Percentiles rank a stretch among this genome's conserved stretches.
These are phyloP conservation scores for Xylaria hypoxylon DNA, from an alignment of 2,329 filamentous ascomycete genomes.

Conservation along the genomic window DNA sequence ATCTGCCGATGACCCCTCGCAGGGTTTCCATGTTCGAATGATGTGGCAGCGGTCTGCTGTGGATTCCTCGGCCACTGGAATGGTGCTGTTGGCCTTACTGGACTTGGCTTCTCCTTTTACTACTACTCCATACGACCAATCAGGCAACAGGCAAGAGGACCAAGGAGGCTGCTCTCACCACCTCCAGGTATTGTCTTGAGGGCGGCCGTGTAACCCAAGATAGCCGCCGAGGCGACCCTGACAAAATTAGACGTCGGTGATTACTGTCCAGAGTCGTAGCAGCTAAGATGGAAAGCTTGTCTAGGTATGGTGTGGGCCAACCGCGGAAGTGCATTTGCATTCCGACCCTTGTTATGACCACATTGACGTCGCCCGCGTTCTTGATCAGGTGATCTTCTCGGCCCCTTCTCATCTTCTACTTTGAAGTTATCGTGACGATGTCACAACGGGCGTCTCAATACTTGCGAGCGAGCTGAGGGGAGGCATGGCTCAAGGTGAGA, in stretches of 20 bases:
- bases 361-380: conserved; percentile 43
- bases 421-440: conserved; percentile 10
- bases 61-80: conserved; percentile 29
- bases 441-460: not conserved
- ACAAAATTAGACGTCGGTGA: conserved; percentile 33
- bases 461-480: not conserved
- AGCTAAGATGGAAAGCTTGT: conserved; percentile 29
- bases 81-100: conserved; percentile 30
- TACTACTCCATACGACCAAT: conserved; percentile 35
- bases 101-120: conserved; percentile 36
- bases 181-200: conserved; percentile 12
- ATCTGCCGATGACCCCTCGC: conserved; percentile 10
- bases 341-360: conserved; percentile 47
- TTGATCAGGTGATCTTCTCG: conserved; percentile 44
- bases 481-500: not conserved
- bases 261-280: conserved; percentile 33
- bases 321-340: conserved; percentile 46
- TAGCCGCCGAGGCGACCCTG: conserved; percentile 29
- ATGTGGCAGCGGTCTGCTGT: conserved; percentile 30
- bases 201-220: conserved; percentile 37
- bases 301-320: conserved; percentile 44
- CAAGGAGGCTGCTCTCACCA: conserved; percentile 16
- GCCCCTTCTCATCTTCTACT: not conserved
- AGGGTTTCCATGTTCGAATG: conserved; percentile 15
- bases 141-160: conserved; percentile 20